Conservation (phyloP, 176 grass and related monocot species). For the Aegilops sharonensis region DNA sequence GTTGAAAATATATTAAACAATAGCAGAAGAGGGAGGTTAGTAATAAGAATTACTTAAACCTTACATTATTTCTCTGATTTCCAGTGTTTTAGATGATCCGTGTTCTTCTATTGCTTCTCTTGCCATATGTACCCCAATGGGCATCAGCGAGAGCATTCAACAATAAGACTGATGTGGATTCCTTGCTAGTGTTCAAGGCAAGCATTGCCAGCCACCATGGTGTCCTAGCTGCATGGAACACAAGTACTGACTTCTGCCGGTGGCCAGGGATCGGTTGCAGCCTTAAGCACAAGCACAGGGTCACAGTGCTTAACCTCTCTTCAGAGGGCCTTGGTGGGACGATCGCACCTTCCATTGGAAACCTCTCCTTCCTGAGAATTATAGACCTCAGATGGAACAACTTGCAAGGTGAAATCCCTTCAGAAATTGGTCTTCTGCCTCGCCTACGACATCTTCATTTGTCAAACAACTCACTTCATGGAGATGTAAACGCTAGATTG, state of each 20-base stretch:
- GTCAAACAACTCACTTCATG: slow-evolving; percentile 10
- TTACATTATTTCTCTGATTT: neutral
- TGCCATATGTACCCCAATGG: neutral
- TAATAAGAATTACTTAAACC: neutral
- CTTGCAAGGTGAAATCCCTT: slow-evolving; percentile 16
- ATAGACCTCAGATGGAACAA: neutral
- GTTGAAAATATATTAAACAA: too few species aligned
- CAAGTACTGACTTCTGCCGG: neutral
- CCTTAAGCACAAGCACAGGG: neutral
- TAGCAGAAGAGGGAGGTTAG: too few species aligned
- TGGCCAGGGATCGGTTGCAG: slow-evolving; percentile 32
- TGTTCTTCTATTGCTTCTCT: neutral
- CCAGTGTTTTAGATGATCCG: neutral
- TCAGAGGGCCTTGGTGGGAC: neutral
- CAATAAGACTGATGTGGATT: neutral
- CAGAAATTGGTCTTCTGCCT: neutral
- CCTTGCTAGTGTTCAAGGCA: slow-evolving; percentile 13
- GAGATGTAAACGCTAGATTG: neutral
- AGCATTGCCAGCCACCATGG: neutral
- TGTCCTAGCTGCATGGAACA: slow-evolving; percentile 13
- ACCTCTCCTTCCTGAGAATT: slow-evolving; percentile 25
- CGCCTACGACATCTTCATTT: slow-evolving; percentile 9
- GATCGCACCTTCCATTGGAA: slow-evolving; percentile 1
- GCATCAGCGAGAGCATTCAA: neutral
- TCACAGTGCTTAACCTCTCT: slow-evolving; percentile 11